Evolutionary conservation across 2,329 filamentous ascomycete species (phyloP).

Genomic region (Amesomyces nigricolor): DNA sequence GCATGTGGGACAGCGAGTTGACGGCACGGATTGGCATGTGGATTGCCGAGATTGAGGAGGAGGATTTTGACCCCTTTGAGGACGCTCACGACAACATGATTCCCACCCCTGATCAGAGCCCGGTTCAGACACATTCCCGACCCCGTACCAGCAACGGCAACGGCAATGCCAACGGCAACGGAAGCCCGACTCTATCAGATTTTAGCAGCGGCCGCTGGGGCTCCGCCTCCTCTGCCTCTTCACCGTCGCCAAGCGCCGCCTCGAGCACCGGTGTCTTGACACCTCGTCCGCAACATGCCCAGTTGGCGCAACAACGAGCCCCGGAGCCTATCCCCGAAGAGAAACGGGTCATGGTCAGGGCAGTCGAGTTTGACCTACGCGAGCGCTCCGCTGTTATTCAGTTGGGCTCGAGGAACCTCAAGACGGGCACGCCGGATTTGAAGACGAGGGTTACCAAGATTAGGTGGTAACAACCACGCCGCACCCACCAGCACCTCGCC

Average conservation of each 20-base stretch:
- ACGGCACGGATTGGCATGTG: conserved; percentile 50
- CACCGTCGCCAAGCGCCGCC: not conserved
- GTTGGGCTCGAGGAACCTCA: conserved; percentile 51
- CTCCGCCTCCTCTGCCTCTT: not conserved
- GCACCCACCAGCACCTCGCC: not conserved
- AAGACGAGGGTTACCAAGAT: conserved; percentile 44
- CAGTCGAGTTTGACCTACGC: conserved; percentile 52
- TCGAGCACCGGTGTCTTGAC: not conserved
- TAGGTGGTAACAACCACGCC: conserved; percentile 34
- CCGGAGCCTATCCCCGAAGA: conserved; percentile 49
- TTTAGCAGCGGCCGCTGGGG: not conserved
- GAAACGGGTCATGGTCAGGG: conserved; percentile 50
- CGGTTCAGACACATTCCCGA: conserved; percentile 16
- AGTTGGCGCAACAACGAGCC: conserved; percentile 20
- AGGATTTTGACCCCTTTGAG: conserved; percentile 24
- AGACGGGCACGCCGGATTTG: conserved; percentile 41
- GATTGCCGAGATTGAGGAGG: conserved; percentile 52
- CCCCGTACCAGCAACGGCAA: conserved; percentile 27
- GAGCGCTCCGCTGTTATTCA: conserved; percentile 44
- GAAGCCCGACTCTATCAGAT: not conserved
- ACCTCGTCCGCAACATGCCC: not conserved
- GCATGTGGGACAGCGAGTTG: conserved; percentile 63
- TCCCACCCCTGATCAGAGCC: conserved; percentile 29
- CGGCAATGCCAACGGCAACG: not conserved
- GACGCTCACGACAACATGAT: conserved; percentile 27